A percentile compares a stretch with the other conserved stretches of the same genome.
phyloP scores from a whole-genome alignment of 2,329 filamentous ascomycete genomes.

The Trichoderma polysporum region DNA sequence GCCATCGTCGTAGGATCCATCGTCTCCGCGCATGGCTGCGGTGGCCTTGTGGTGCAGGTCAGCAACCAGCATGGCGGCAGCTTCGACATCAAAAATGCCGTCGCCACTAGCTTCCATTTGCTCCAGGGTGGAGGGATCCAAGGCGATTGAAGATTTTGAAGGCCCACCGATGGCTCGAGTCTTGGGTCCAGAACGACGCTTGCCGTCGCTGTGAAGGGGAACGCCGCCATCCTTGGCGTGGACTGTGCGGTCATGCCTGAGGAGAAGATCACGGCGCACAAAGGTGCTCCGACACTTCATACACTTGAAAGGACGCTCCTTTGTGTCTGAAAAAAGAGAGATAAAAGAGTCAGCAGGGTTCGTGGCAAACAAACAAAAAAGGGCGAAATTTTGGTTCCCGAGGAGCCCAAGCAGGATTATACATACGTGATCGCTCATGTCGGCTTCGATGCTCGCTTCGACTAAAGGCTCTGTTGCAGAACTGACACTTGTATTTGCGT shows the following conservation, averaged over 20 bases:
- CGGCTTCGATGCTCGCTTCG: conserved; percentile 94
- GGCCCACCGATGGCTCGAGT: conserved; percentile 61
- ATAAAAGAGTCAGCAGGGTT: neutral
- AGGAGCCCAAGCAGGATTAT: conserved; percentile 21
- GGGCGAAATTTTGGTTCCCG: neutral
- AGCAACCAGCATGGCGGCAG: conserved; percentile 96
- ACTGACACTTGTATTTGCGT: conserved; percentile 99
- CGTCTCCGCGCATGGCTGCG: conserved; percentile 60
- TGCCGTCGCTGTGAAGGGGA: conserved; percentile 90
- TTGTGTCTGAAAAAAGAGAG: conserved; percentile 68
- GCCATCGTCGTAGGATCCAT: conserved; percentile 56
- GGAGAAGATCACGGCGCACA: conserved; percentile 90
- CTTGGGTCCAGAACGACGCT: conserved; percentile 75
- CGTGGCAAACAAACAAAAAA: neutral
- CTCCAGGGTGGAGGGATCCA: conserved; percentile 84
- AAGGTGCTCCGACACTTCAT: conserved; percentile 98
- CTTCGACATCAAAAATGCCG: conserved; percentile 91
- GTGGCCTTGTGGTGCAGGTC: conserved; percentile 96
- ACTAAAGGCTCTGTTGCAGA: conserved; percentile 96
- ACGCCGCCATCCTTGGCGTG: conserved; percentile 97
- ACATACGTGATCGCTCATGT: conserved; percentile 98
- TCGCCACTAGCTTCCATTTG: conserved; percentile 91
- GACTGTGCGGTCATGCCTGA: conserved; percentile 96
- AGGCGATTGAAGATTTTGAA: conserved; percentile 72
- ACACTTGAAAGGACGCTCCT: conserved; percentile 98